Evolutionary conservation across 2,329 filamentous ascomycete genomes (phyloP).

Genomic region (Colletotrichum sp.): DNA sequence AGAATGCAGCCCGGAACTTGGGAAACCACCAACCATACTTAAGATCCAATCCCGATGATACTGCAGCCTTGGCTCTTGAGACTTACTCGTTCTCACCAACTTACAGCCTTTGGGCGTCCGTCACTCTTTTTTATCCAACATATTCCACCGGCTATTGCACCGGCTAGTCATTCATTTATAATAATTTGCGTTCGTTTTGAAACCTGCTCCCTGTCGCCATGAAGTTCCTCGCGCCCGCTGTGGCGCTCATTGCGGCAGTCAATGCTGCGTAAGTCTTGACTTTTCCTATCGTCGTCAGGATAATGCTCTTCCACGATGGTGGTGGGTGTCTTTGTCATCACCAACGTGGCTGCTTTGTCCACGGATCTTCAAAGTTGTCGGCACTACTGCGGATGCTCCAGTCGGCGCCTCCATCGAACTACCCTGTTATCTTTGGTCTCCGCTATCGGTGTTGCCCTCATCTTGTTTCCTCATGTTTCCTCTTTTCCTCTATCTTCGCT

Average conservation of each 20-base stretch:
- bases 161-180: not conserved
- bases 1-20: not conserved
- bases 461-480: not conserved
- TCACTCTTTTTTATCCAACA: not conserved
- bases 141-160: not conserved
- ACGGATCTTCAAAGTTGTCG: not conserved
- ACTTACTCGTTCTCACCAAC: not conserved
- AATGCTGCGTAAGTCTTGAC: not conserved
- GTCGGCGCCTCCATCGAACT: not conserved
- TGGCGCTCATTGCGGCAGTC: not conserved
- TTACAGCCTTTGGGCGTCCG: not conserved
- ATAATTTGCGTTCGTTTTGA: not conserved
- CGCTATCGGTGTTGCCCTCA: not conserved
- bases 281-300: not conserved
- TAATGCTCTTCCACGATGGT: not conserved
- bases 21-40: not conserved
- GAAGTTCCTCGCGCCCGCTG: not conserved
- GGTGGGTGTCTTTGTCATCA: not conserved
- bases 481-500: not conserved
- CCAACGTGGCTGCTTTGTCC: not conserved
- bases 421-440: not conserved
- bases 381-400: not conserved
- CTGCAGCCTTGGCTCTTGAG: not conserved
- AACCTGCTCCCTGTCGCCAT: not conserved
- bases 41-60: not conserved